Base-by-base conservation (phyloP, 768 basidiomycete genomes). In the Lanmaoa rubissima region DNA sequence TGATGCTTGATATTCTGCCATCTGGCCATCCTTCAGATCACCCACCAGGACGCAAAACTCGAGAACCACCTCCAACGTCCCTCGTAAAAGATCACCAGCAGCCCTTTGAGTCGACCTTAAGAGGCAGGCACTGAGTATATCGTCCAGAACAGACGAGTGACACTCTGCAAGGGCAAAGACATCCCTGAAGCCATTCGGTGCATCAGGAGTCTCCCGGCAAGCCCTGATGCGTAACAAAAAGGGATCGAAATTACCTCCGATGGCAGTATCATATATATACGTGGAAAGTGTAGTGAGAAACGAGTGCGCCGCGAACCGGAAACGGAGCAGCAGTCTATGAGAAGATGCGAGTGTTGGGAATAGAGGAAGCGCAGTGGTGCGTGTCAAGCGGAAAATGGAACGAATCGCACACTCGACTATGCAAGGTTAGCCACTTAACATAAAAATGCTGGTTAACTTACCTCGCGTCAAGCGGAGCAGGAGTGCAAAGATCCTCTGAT, bases 231-330 rank as follows among this genome's bases (percentile, higher is more conserved):
- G 75, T 11, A 69, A 69, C 38, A 90, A 68, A 74, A 95, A 92
- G 1, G 80, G 76, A 57, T 86, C 83, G 61, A 92, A 89, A 65
- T 90, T 87, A 31, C 83, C 83, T 13, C 85, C 81, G 55, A 96
- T 92, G 3, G 85, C 93, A n/a, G 82, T 83, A 68, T 93, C 90
- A 53, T 87, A 86, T 21, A 92, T 76, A 61, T 95, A 93, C 35
- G 80, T 74, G 4, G 82, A 82, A 32, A 95, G 75, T n/a, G 75
- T 78, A 17, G 74, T 76, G 39, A 93, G 75, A 73, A 94, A 92
- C 6, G 84, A 76, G 26, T 90, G 84, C 1, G 84, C 83, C 40
- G 84, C 75, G 65, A 92, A 93, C 44, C 91, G 84, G 63, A 93
- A 86, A 60, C 84, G 82, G 9, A 86, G 73, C 4, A 92, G 74